phyloP scores from a whole-genome alignment of 371 early-diverging fungal genomes.

The Mucor indicus region DNA sequence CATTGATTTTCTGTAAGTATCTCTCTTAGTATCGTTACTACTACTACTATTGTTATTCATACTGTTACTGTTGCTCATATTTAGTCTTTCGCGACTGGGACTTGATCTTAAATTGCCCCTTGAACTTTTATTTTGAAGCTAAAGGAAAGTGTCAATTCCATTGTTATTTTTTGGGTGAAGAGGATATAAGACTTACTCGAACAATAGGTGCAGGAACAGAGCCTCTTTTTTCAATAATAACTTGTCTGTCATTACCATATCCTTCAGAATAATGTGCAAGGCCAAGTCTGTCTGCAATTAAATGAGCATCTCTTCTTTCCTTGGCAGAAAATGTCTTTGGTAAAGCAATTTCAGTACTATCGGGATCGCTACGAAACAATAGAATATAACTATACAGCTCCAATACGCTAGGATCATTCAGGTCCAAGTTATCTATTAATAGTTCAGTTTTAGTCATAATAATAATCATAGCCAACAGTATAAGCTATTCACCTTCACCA shows the following conservation, averaged over 20 bases:
- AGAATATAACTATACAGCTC: constrained; percentile 67
- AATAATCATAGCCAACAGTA: not conserved
- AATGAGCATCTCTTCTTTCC: constrained; percentile 53
- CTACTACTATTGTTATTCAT: not conserved
- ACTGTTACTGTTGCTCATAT: not conserved
- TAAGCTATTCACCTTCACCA: constrained; percentile 10
- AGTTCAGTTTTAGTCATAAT: not conserved
- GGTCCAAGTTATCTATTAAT: constrained; percentile 49
- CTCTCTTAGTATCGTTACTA: constrained; percentile 8
- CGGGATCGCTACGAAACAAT: constrained; percentile 66
- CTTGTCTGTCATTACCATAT: constrained; percentile 42
- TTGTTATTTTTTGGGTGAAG: too few relatives aligned
- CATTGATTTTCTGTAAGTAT: constrained; percentile 28
- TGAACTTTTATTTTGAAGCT: constrained; percentile 22
- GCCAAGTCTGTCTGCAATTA: constrained; percentile 57
- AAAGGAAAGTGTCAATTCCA: too few relatives aligned
- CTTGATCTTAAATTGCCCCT: constrained; percentile 23
- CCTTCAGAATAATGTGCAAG: constrained; percentile 55
- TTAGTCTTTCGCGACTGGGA: constrained; percentile 28
- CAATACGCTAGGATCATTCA: constrained; percentile 67
- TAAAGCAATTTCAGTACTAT: constrained; percentile 58
- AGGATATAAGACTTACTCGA: constrained; percentile 17
- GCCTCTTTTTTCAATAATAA: constrained; percentile 38
- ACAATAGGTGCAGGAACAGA: constrained; percentile 23
- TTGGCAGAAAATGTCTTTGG: constrained; percentile 45